Evolutionary conservation across 306 rosid genomes (phyloP).

Genomic region (Lupinus albus): DNA sequence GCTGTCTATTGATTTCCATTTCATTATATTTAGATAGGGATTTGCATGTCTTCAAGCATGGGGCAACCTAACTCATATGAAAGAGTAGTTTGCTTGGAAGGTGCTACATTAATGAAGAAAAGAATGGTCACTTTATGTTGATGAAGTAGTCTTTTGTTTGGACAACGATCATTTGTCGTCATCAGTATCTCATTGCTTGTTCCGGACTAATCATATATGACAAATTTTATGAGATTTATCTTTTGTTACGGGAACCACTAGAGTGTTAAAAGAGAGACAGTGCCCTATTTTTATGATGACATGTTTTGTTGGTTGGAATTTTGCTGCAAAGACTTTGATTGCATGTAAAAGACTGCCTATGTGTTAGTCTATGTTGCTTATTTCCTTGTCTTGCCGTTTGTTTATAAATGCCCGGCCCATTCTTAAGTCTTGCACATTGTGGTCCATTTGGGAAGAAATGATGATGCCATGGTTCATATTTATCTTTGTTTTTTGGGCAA

Average conservation of each 20-base stretch:
- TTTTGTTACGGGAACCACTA: no score
- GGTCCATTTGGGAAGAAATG: background rate
- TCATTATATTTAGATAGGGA: constrained; percentile 54
- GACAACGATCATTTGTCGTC: no score
- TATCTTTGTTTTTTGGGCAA: background rate
- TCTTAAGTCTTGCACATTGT: background rate
- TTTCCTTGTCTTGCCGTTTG: background rate
- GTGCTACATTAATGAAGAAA: constrained; percentile 97
- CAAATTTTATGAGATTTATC: no score
- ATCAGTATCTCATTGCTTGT: no score
- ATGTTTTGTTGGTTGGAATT: constrained; percentile 25
- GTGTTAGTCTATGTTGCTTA: constrained; percentile 12
- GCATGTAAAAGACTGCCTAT: background rate
- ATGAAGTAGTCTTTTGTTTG: constrained; percentile 98
- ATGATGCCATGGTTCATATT: background rate
- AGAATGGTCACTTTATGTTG: constrained; percentile 93
- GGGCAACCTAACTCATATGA: constrained; percentile 95
- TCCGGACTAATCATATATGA: no score
- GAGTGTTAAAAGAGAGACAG: background rate
- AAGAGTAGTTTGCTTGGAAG: constrained; percentile 98
- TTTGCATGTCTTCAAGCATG: constrained; percentile 98
- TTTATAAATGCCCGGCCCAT: background rate
- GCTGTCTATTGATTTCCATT: constrained; percentile 15
- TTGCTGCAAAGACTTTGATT: background rate
- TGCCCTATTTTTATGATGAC: constrained; percentile 33